Evolutionary conservation across 106 monocot genomes (phyloP).

Genomic region (Gastrodia elata): DNA sequence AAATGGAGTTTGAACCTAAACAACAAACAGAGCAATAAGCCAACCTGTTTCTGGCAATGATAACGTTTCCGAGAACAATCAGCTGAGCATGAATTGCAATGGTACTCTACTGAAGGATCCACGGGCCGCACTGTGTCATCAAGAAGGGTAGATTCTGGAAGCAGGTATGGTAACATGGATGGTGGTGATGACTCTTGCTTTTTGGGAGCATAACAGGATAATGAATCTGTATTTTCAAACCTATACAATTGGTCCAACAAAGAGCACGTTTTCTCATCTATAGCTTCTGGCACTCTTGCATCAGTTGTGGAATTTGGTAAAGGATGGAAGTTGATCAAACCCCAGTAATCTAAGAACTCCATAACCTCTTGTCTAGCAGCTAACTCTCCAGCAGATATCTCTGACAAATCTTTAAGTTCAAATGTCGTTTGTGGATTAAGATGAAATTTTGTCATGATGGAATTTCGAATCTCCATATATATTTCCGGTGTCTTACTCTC

Average conservation of each 20-base stretch:
- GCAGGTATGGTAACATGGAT: constrained; percentile 18
- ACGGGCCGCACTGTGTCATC: constrained; percentile 50
- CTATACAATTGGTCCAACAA: constrained; percentile 62
- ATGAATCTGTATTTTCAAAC: constrained; percentile 44
- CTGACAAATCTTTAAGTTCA: constrained; percentile 51
- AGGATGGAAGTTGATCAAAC: constrained; percentile 96
- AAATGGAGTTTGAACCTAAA: background rate
- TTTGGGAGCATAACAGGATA: constrained; percentile 18
- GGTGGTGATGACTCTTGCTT: constrained; percentile 23
- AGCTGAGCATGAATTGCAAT: constrained; percentile 90
- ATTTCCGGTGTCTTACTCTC: constrained; percentile 68
- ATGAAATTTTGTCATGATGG: constrained; percentile 72
- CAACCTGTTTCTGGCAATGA: constrained; percentile 92
- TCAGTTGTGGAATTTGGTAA: constrained; percentile 42
- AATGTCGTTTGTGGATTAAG: constrained; percentile 45
- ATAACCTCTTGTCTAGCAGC: constrained; percentile 64
- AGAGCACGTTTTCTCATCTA: constrained; percentile 20
- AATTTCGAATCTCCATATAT: constrained; percentile 71
- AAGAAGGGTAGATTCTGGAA: constrained; percentile 49
- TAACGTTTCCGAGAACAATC: constrained; percentile 95
- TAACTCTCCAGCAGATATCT: constrained; percentile 42
- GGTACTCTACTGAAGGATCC: constrained; percentile 90
- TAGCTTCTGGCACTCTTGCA: constrained; percentile 12
- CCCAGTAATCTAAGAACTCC: constrained; percentile 91
- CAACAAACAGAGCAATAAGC: background rate